phyloP scores from a whole-genome alignment of 2,329 filamentous ascomycete genomes.

The Cordyceps sp. region DNA sequence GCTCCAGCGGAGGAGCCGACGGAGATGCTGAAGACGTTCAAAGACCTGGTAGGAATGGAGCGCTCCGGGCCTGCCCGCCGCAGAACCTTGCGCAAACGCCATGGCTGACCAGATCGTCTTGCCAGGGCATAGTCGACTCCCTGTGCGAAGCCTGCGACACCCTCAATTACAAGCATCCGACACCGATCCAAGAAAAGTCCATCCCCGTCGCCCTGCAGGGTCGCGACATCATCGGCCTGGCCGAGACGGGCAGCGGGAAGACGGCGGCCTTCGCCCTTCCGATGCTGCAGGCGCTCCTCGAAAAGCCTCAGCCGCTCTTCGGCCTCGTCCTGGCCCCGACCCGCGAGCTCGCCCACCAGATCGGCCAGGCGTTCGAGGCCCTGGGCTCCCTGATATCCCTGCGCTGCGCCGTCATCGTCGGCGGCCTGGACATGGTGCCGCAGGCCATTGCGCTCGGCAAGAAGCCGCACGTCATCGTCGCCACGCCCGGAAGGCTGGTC shows the following conservation, averaged over 20 bases:
- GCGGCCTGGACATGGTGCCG: conserved; percentile 89
- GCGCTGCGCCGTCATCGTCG: conserved; percentile 70
- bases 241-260: conserved; percentile 92
- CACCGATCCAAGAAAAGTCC: conserved; percentile 72
- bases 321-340: conserved; percentile 87
- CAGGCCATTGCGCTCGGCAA: conserved; percentile 88
- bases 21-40: conserved; percentile 50
- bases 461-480: conserved; percentile 86
- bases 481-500: conserved; percentile 73
- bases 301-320: conserved; percentile 72
- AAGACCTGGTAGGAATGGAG: conserved; percentile 42
- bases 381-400: conserved; percentile 80
- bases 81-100: too few species aligned
- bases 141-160: conserved; percentile 76
- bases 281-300: conserved; percentile 78
- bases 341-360: conserved; percentile 83
- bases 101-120: background rate
- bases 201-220: conserved; percentile 68
- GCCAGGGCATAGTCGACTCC: conserved; percentile 62
- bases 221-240: conserved; percentile 80
- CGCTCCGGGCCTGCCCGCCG: too few species aligned
- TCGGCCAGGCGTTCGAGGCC: conserved; percentile 73
- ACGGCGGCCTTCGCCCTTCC: conserved; percentile 89
- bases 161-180: conserved; percentile 72
- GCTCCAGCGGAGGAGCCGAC: too few species aligned